Conservation (phyloP, 768 basidiomycete genomes). For the Floccularia luteovirens region DNA sequence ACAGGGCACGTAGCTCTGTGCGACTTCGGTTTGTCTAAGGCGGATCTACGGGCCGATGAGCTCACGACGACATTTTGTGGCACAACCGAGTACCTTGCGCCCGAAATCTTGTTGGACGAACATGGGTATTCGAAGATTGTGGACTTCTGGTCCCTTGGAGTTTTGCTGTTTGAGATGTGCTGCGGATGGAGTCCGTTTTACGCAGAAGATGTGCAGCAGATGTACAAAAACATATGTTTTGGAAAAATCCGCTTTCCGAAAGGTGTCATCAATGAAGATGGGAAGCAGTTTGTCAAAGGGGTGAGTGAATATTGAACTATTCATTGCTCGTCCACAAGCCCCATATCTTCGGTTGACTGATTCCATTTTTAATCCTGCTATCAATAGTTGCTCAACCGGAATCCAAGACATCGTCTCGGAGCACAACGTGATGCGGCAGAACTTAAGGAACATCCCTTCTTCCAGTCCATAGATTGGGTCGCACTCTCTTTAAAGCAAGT, state of each 20-base stretch:
- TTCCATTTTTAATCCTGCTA: slow-evolving; percentile 10
- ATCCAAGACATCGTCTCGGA: slow-evolving; percentile 95
- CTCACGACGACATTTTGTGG: slow-evolving; percentile 99
- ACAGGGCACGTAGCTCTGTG: slow-evolving; percentile 98
- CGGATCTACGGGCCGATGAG: slow-evolving; percentile 87
- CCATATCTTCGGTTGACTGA: slow-evolving; percentile 8
- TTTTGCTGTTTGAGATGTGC: slow-evolving; percentile 98
- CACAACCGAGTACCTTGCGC: slow-evolving; percentile 97
- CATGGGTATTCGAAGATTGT: slow-evolving; percentile 98
- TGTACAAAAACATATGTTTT: slow-evolving; percentile 99
- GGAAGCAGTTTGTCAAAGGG: slow-evolving; percentile 98
- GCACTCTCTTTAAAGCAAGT: slow-evolving; percentile 82
- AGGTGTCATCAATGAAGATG: slow-evolving; percentile 94
- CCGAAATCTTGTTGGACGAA: slow-evolving; percentile 97
- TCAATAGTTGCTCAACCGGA: slow-evolving; percentile 89
- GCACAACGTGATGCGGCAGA: slow-evolving; percentile 87
- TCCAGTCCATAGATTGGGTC: slow-evolving; percentile 86
- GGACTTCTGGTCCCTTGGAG: slow-evolving; percentile 97
- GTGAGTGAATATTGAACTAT: slow-evolving; percentile 52
- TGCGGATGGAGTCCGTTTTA: slow-evolving; percentile 99
- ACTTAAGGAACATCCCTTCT: slow-evolving; percentile 94
- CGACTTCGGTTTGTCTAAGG: slow-evolving; percentile 97
- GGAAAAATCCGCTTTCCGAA: slow-evolving; percentile 98
- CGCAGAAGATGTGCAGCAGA: slow-evolving; percentile 97
- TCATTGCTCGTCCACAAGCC: no score